phyloP scores from a whole-genome alignment of 257 asterid species.

The Jacaranda mimosifolia region DNA sequence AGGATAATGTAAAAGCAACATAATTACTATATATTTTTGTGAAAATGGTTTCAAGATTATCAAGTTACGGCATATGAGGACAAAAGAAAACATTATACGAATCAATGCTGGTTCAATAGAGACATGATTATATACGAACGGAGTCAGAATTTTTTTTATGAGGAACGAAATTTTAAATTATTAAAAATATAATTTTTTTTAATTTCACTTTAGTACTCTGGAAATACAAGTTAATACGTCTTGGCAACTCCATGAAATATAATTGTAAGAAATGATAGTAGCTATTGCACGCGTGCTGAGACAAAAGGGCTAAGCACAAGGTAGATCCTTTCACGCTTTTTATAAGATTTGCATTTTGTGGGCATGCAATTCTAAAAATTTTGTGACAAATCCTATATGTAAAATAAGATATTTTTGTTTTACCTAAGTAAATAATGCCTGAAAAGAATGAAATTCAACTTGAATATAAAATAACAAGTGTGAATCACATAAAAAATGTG shows the following conservation, averaged over 20 bases:
- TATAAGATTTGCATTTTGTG: conserved; percentile 39
- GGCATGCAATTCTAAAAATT: conserved; percentile 34
- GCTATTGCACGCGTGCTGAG: conserved; percentile 14
- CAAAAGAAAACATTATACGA: conserved; percentile 25
- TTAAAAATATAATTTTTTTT: no score
- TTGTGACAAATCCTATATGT: conserved; percentile 35
- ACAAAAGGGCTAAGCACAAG: conserved; percentile 36
- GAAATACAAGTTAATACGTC: neutral
- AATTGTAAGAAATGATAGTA: neutral
- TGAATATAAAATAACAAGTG: neutral
- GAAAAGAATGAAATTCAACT: neutral
- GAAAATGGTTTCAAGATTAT: no score
- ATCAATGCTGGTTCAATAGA: neutral
- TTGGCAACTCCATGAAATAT: neutral
- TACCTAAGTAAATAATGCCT: neutral
- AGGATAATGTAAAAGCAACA: no score
- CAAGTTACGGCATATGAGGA: conserved; percentile 7
- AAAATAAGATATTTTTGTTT: no score
- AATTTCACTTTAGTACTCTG: no score
- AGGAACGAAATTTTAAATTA: no score
- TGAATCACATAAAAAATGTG: neutral
- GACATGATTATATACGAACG: neutral
- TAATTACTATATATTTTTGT: neutral
- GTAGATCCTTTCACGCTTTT: conserved; percentile 39
- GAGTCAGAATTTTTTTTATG: no score